These are phyloP conservation scores for Baorangia bicolor DNA, from an alignment of 768 basidiomycete genomes.

Conservation along the genomic window DNA sequence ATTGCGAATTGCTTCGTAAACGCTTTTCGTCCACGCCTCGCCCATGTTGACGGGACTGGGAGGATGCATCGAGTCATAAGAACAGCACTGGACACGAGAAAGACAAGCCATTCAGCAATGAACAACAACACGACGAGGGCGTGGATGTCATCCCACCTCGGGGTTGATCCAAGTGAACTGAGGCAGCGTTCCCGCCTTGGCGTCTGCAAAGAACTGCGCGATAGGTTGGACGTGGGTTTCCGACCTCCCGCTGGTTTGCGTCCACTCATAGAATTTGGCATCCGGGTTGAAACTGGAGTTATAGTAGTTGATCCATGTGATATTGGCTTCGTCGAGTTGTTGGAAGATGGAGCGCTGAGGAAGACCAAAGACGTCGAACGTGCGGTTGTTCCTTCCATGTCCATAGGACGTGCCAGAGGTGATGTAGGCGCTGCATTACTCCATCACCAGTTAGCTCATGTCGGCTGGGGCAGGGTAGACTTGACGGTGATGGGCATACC, in stretches of 20 bases:
- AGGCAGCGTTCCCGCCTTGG: constrained; percentile 22
- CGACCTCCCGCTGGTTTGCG: constrained; percentile 12
- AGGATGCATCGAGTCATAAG: constrained; percentile 28
- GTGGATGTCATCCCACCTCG: constrained; percentile 12
- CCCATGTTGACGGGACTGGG: constrained; percentile 27
- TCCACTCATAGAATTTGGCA: constrained; percentile 24
- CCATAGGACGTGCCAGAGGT: constrained; percentile 28
- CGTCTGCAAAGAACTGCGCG: constrained; percentile 18
- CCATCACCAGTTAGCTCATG: not conserved
- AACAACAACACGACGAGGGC: not conserved
- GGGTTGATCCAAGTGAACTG: constrained; percentile 29
- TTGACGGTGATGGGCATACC: not conserved
- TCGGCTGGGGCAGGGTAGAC: not conserved
- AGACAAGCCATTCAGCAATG: not conserved
- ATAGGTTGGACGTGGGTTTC: constrained; percentile 19
- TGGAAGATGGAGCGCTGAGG: constrained; percentile 30
- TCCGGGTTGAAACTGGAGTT: constrained; percentile 30
- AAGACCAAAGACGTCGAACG: constrained; percentile 20
- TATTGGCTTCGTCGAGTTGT: constrained; percentile 25
- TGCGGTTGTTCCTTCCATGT: constrained; percentile 17
- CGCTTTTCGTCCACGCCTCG: constrained; percentile 22
- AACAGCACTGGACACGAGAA: constrained; percentile 16
- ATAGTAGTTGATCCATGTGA: constrained; percentile 28
- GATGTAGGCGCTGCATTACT: constrained; percentile 19
- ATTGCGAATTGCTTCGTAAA: constrained; percentile 25